Evolutionary conservation across 176 grass and related monocot species (phyloP).

Genomic region (Hsuehochloa calcarea): DNA sequence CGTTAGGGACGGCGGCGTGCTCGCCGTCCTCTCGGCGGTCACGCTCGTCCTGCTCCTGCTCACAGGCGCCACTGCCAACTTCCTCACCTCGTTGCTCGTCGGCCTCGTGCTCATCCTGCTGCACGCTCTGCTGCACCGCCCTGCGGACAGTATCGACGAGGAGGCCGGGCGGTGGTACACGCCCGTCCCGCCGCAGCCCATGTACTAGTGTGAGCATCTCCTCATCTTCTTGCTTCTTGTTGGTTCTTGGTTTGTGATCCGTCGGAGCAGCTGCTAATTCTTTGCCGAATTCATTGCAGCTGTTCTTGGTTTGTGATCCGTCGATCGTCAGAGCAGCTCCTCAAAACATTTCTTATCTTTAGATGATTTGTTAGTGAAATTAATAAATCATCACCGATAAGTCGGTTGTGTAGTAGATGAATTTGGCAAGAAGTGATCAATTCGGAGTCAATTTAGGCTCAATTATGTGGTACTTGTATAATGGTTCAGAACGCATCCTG

Average conservation of each 20-base stretch:
- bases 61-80: slow-evolving; percentile 58
- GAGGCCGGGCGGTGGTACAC: slow-evolving; percentile 64
- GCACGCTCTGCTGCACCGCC: slow-evolving; percentile 53
- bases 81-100: slow-evolving; percentile 62
- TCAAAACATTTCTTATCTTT: background rate
- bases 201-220: slow-evolving; percentile 12
- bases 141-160: slow-evolving; percentile 50
- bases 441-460: background rate
- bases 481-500: too few species aligned
- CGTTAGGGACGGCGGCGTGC: slow-evolving; percentile 42
- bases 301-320: slow-evolving; percentile 18
- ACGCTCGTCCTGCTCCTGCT: slow-evolving; percentile 66
- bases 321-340: too few species aligned
- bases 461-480: too few species aligned
- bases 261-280: background rate
- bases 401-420: background rate
- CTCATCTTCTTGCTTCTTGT: background rate
- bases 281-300: background rate
- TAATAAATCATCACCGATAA: background rate
- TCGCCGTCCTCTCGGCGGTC: slow-evolving; percentile 45
- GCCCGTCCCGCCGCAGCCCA: slow-evolving; percentile 22
- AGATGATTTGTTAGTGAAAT: background rate
- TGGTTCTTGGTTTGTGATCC: background rate
- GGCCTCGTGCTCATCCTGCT: slow-evolving; percentile 48
- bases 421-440: background rate